Evolutionary conservation across 73 alveolate species (phyloP), one percentile per base, ranked within the genome.

Genomic region (Uronychia setigera): DNA sequence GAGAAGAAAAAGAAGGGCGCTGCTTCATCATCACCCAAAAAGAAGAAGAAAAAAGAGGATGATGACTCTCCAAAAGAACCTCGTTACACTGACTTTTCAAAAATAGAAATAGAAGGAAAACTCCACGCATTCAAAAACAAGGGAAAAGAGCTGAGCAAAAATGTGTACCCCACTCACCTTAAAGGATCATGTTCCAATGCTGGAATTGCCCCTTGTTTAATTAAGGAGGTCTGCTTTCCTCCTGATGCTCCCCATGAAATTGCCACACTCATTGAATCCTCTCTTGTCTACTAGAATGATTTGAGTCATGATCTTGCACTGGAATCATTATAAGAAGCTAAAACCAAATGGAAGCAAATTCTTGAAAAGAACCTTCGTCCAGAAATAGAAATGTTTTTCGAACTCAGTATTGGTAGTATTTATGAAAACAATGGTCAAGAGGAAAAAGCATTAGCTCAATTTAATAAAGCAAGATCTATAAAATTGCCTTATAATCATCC

Each of bases 341-440:
- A 32, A 32, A n/a, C n/a, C 27, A 13, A 35, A n/a, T 80, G 91
- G 86, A 29, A n/a, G 11, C 31, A 46, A 26, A 32, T 29, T 33
- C 27, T 35, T 29, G 76, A 32, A 26, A 29, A 28, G 29, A 1
- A 31, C 26, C 58, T 80, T 35, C 19, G 59, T 29, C 86, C 86
- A 9, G 86, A 80, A 32, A 27, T 80, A 1, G 86, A 80, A 80
- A 35, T 80, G 58, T 80, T 29, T 35, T 80, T 80, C 58, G 86
- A 26, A n/a, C 33, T 80, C 11, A 29, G 46, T 5, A 34, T 46
- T n/a, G 86, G 86, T 25, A 67, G 58, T 9, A 33, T 80, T 1
- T 80, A 46, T 29, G 86, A 80, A 80, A 75, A 80, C 28, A 80
- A 59, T 25, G 59, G 59, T 25, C 35, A 58, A 31, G 78, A 33